These are phyloP conservation scores for Calonectria henricotiae DNA, from an alignment of 2,329 filamentous ascomycete species.

Conservation along the genomic window DNA sequence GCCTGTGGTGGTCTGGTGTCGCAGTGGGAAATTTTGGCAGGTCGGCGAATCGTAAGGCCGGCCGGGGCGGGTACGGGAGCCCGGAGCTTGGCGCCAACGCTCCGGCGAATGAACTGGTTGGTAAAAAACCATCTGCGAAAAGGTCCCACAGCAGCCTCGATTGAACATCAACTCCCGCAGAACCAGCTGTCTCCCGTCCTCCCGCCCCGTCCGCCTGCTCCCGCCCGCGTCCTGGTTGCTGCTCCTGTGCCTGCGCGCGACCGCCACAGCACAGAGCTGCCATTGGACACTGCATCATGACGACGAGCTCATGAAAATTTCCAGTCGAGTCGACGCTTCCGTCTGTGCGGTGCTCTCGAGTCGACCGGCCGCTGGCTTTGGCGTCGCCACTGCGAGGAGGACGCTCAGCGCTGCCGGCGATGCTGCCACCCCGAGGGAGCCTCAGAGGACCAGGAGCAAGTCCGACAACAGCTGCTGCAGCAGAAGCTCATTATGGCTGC, in stretches of 20 bases:
- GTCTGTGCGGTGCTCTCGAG: constrained; percentile 71
- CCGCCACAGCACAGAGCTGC: constrained; percentile 36
- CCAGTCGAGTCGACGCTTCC: constrained; percentile 73
- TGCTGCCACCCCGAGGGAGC: constrained; percentile 36
- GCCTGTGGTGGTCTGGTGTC: constrained; percentile 40
- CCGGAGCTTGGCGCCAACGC: constrained; percentile 46
- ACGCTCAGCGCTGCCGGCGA: constrained; percentile 49
- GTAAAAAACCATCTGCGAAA: constrained; percentile 47
- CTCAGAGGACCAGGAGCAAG: constrained; percentile 37
- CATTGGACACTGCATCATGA: constrained; percentile 61
- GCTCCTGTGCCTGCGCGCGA: constrained; percentile 19
- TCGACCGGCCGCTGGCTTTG: constrained; percentile 59
- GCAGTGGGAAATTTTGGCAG: constrained; percentile 54
- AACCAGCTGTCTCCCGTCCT: constrained; percentile 33
- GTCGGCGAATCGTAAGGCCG: constrained; percentile 56
- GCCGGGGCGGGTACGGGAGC: constrained; percentile 41
- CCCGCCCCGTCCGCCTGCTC: constrained; percentile 9
- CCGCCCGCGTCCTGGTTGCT: constrained; percentile 2
- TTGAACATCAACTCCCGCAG: constrained; percentile 44
- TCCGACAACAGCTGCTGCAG: constrained; percentile 50
- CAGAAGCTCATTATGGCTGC: constrained; percentile 60
- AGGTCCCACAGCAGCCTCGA: constrained; percentile 42
- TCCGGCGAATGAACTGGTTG: constrained; percentile 38
- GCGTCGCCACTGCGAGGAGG: constrained; percentile 49
- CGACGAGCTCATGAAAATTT: constrained; percentile 74